A percentile compares a stretch with the other conserved stretches of the same genome.
Conservation (phyloP, 768 basidiomycete genomes). For the Naganishia vaughanmartiniae region DNA sequence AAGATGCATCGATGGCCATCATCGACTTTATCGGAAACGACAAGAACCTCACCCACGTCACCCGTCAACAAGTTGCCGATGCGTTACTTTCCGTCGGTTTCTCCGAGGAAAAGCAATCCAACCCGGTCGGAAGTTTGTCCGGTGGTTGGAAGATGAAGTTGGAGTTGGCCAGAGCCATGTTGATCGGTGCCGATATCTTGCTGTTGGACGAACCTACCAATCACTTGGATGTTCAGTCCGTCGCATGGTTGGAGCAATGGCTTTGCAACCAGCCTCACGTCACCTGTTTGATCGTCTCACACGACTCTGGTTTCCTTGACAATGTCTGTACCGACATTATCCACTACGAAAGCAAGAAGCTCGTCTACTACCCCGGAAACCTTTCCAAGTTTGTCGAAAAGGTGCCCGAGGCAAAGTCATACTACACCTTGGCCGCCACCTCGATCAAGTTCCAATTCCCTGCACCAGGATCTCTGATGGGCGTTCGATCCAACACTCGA, state of each 20-base stretch:
- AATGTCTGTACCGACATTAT: conserved; percentile 94
- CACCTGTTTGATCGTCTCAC: conserved; percentile 89
- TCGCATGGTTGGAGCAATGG: conserved; percentile 88
- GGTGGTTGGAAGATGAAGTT: conserved; percentile 99
- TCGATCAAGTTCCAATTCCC: conserved; percentile 94
- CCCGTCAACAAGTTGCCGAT: conserved; percentile 69
- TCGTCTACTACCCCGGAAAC: conserved; percentile 91
- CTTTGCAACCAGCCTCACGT: conserved; percentile 74
- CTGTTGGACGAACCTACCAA: conserved; percentile 80
- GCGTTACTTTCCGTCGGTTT: conserved; percentile 88
- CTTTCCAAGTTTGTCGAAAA: conserved; percentile 82
- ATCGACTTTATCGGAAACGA: conserved; percentile 88
- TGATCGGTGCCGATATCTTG: conserved; percentile 72
- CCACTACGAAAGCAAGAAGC: conserved; percentile 94
- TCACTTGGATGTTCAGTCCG: conserved; percentile 73
- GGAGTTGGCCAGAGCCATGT: conserved; percentile 91
- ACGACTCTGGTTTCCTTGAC: conserved; percentile 96
- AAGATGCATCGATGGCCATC: conserved; percentile 76
- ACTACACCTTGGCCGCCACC: conserved; percentile 91
- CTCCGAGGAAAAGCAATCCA: conserved; percentile 76
- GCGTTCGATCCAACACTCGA: conserved; percentile 90
- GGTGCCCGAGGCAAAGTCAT: conserved; percentile 90
- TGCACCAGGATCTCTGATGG: conserved; percentile 91
- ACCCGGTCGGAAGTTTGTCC: conserved; percentile 82
- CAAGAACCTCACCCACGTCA: conserved; percentile 60